A percentile compares a stretch with the other conserved stretches of the same genome.
These are phyloP conservation scores for Exutisphaerella laricina DNA, from an alignment of 2,329 filamentous ascomycete genomes.

Conservation along the genomic window DNA sequence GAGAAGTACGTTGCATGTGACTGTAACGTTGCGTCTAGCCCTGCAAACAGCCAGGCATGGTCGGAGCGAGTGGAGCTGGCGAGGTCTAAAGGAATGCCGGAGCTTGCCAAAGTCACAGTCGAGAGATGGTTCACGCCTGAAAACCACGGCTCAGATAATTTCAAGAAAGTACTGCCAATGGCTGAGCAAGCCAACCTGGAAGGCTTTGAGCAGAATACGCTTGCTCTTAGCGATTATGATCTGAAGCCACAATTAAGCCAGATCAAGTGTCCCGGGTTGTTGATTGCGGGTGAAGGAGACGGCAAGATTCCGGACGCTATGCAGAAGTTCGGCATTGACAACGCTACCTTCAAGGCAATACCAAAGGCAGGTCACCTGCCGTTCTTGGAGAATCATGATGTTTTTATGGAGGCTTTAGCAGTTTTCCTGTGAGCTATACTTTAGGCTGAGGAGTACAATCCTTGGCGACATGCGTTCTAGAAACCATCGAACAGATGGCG, in stretches of 20 bases:
- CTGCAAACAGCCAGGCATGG: constrained; percentile 74
- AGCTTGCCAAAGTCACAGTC: constrained; percentile 65
- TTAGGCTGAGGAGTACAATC: background rate
- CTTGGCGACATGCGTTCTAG: no score
- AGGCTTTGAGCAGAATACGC: constrained; percentile 63
- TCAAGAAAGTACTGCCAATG: constrained; percentile 60
- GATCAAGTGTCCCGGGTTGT: constrained; percentile 55
- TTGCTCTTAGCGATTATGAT: constrained; percentile 68
- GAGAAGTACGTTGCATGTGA: constrained; percentile 66
- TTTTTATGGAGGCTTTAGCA: constrained; percentile 60
- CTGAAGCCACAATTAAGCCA: constrained; percentile 52
- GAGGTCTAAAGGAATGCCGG: constrained; percentile 28
- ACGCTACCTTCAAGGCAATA: constrained; percentile 58
- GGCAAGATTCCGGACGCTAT: constrained; percentile 73
- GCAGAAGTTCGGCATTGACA: constrained; percentile 55
- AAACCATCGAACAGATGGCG: no score
- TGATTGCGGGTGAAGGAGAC: constrained; percentile 69
- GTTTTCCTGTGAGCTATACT: constrained; percentile 47
- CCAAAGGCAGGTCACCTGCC: constrained; percentile 72
- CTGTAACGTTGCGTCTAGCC: constrained; percentile 67
- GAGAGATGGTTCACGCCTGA: constrained; percentile 65
- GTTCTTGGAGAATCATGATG: constrained; percentile 69
- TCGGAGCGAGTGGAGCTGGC: constrained; percentile 66
- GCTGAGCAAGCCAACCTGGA: constrained; percentile 63
- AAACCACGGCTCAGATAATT: constrained; percentile 55